phyloP scores from a whole-genome alignment of 331 rosid species.

The Ulmus americana region DNA sequence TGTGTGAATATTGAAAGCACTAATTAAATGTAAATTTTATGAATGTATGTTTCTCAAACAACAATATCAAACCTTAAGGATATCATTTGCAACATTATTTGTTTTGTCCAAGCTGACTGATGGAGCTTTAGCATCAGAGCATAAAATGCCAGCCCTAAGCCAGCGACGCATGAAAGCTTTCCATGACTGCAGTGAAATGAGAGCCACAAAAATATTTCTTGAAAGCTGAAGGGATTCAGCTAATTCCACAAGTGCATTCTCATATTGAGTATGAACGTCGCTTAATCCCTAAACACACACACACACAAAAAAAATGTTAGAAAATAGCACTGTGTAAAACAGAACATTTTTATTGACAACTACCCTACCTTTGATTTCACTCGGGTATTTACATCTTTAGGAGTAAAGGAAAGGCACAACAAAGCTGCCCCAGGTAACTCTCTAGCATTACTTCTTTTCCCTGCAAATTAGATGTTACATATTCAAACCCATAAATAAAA shows the following conservation, averaged over 20 bases:
- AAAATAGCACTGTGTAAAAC: conserved; percentile 11
- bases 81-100: conserved; percentile 64
- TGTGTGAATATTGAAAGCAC: conserved; percentile 10
- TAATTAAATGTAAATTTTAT: conserved; percentile 39
- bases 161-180: conserved; percentile 72
- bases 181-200: conserved; percentile 84
- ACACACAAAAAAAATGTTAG: conserved; percentile 17
- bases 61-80: conserved; percentile 48
- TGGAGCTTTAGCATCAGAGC: conserved; percentile 48
- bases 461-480: conserved; percentile 36
- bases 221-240: conserved; percentile 84
- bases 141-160: conserved; percentile 57
- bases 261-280: conserved; percentile 62
- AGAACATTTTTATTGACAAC: conserved; percentile 6
- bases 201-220: conserved; percentile 72
- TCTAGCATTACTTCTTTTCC: conserved; percentile 46
- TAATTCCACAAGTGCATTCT: conserved; percentile 59
- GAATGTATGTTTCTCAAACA: conserved; percentile 29
- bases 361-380: conserved; percentile 49
- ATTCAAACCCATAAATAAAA: conserved; percentile 15
- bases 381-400: conserved; percentile 49
- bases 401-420: conserved; percentile 60
- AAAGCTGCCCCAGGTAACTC: conserved; percentile 86
- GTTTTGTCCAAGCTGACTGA: conserved; percentile 50
- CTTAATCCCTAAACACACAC: conserved; percentile 40